A percentile compares a stretch with the other conserved stretches of the same genome.
Evolutionary conservation across 129 eudicot genomes (phyloP).

Genomic region (Arctium lappa): DNA sequence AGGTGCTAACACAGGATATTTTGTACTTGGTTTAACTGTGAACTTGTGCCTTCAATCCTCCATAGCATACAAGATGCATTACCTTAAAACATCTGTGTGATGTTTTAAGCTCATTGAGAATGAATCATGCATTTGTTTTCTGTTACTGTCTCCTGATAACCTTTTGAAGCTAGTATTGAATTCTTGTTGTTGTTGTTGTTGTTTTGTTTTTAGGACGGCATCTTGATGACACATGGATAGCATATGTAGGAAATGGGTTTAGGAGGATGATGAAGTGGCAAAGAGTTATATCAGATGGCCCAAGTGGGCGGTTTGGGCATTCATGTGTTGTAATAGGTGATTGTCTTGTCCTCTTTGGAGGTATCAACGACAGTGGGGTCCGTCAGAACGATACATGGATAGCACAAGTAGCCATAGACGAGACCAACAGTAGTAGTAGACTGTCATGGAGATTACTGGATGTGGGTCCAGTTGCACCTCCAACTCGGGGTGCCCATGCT

Average conservation of each 20-base stretch:
- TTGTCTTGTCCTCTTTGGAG: conserved; percentile 81
- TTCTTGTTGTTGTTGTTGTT: not conserved
- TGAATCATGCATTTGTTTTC: not conserved
- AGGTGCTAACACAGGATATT: too few relatives aligned
- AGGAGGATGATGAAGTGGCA: conserved; percentile 63
- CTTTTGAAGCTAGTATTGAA: not conserved
- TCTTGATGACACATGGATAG: conserved; percentile 95
- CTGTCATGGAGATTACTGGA: conserved; percentile 82
- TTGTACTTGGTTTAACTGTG: not conserved
- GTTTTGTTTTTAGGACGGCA: conserved; percentile 68
- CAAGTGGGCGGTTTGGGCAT: conserved; percentile 95
- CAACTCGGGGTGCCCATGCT: conserved; percentile 97
- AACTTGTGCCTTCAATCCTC: not conserved
- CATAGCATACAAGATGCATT: not conserved
- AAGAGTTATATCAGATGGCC: conserved; percentile 49
- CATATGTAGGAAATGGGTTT: conserved; percentile 39
- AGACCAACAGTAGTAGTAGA: conserved; percentile 23
- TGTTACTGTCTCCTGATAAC: not conserved
- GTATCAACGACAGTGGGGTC: conserved; percentile 84
- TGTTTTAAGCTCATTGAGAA: not conserved
- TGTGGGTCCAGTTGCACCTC: conserved; percentile 61
- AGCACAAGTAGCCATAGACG: conserved; percentile 36
- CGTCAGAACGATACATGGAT: conserved; percentile 97
- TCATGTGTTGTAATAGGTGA: conserved; percentile 68
- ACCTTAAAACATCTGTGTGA: not conserved